Evolutionary conservation across 2,329 filamentous ascomycete species (phyloP).

Genomic region (Fusarium dlaminii): DNA sequence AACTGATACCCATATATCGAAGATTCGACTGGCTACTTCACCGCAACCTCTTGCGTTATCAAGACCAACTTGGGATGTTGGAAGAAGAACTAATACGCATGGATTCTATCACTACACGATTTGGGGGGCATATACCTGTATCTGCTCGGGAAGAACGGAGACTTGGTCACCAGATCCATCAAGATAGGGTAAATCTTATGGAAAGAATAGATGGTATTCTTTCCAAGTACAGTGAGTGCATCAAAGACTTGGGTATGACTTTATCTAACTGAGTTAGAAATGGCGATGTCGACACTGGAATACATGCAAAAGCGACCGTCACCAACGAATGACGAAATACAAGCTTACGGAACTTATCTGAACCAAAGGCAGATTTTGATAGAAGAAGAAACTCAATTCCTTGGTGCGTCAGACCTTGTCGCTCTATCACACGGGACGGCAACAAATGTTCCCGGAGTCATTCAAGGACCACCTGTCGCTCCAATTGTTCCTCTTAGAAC

Average conservation of each 20-base stretch:
- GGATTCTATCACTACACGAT: slow-evolving; percentile 67
- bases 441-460: slow-evolving; percentile 1
- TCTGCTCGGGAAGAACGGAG: slow-evolving; percentile 23
- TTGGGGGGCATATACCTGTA: slow-evolving; percentile 38
- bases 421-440: neutral
- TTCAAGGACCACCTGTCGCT: neutral
- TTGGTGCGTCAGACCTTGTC: slow-evolving; percentile 51
- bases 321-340: slow-evolving; percentile 60
- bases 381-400: slow-evolving; percentile 67
- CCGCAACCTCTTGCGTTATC: slow-evolving; percentile 81
- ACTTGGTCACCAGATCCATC: neutral
- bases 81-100: slow-evolving; percentile 79
- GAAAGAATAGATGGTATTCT: slow-evolving; percentile 1
- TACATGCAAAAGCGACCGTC: slow-evolving; percentile 58
- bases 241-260: too few species aligned
- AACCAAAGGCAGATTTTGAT: slow-evolving; percentile 60
- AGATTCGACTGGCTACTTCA: slow-evolving; percentile 86
- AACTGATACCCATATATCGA: slow-evolving; percentile 75
- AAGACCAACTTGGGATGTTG: slow-evolving; percentile 84
- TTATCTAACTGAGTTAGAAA: slow-evolving; percentile 53
- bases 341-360: slow-evolving; percentile 64
- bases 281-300: slow-evolving; percentile 67
- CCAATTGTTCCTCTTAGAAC: slow-evolving; percentile 12
- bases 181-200: neutral
- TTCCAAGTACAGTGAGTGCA: slow-evolving; percentile 19